Base-by-base conservation (phyloP, 805 yeast genomes). In the Metschnikowia lunata region DNA sequence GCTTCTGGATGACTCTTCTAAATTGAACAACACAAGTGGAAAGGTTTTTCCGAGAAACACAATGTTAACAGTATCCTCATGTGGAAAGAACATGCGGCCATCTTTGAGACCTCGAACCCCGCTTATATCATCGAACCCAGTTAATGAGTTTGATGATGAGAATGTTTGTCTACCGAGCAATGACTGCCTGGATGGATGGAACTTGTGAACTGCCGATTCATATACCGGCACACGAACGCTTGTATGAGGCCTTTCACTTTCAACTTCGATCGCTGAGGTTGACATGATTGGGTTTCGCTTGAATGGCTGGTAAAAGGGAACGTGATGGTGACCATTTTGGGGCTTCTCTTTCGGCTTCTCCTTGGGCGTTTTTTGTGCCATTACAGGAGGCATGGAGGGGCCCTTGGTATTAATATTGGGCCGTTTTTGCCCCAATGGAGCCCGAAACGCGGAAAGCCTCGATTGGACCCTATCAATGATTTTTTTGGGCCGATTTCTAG, bases 261-360 rank as follows among this genome's bases (percentile, higher is more conserved):
- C 74, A 0, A 61, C 68, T 47, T 70, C 75, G 39, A 63, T 51
- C 0, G 49, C 62, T 2, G 64, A 60, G 2, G 74, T 69, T 31
- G 57, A 48, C 30, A 50, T 45, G 13, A 48, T 37, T 1, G 74
- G 72, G 23, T 50, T 48, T 35, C 70, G 40, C 15, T 42, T 42
- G 42, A 33, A 47, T 13, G 15, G 42, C 23, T 31, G 46, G n/a
- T 43, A 36, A 11, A 34, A 12, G 3, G 39, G 39, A 7, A 28
- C 15, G 4, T 31, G 8, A 10, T 13, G 15, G 9, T 8, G 3
- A 4, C 15, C 15, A 12, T 9, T 4, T 7, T 36, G 28, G 11
- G 14, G 4, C 7, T 8, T 27, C 7, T n/a, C 12, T 28, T 27
- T 14, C n/a, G 8, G 14, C 13, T 35, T 29, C n/a, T 12, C 31